phyloP scores from a whole-genome alignment of 768 basidiomycete genomes.

The Mrakia gelida region DNA sequence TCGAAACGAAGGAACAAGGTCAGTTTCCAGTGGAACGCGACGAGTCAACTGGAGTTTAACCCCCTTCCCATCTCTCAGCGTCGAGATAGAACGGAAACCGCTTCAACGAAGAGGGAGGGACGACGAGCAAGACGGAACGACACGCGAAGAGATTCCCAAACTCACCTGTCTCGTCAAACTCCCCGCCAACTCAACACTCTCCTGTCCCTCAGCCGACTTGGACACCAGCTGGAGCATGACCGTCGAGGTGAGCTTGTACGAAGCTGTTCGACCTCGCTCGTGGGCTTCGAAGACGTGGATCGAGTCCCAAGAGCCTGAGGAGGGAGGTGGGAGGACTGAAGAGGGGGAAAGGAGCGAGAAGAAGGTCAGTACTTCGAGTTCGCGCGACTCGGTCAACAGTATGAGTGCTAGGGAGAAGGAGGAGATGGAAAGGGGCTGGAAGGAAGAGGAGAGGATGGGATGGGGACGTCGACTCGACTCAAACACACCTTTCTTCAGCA shows the following conservation, averaged over 20 bases:
- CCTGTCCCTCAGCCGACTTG: slow-evolving; percentile 36
- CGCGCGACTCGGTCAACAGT: too few species aligned
- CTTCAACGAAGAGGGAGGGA: too few species aligned
- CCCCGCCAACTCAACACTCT: slow-evolving; percentile 75
- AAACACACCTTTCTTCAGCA: slow-evolving; percentile 80
- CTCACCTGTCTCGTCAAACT: slow-evolving; percentile 95
- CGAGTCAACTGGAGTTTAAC: too few species aligned
- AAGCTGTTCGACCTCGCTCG: slow-evolving; percentile 87
- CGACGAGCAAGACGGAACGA: too few species aligned
- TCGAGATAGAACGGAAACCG: too few species aligned
- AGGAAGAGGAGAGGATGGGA: neutral
- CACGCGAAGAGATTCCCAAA: too few species aligned
- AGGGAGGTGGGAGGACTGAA: slow-evolving; percentile 31
- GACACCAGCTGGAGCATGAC: slow-evolving; percentile 89
- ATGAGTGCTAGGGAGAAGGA: too few species aligned
- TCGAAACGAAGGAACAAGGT: too few species aligned
- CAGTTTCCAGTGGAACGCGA: too few species aligned
- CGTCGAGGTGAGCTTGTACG: slow-evolving; percentile 95
- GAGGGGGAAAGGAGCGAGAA: neutral
- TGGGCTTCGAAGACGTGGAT: slow-evolving; percentile 94
- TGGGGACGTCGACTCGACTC: neutral
- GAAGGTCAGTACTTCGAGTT: neutral
- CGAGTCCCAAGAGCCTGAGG: slow-evolving; percentile 89
- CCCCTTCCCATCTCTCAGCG: too few species aligned
- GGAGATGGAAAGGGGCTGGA: too few species aligned